phyloP scores from a whole-genome alignment of 2,329 filamentous ascomycete genomes.

The Sporothrix euskadiensis region DNA sequence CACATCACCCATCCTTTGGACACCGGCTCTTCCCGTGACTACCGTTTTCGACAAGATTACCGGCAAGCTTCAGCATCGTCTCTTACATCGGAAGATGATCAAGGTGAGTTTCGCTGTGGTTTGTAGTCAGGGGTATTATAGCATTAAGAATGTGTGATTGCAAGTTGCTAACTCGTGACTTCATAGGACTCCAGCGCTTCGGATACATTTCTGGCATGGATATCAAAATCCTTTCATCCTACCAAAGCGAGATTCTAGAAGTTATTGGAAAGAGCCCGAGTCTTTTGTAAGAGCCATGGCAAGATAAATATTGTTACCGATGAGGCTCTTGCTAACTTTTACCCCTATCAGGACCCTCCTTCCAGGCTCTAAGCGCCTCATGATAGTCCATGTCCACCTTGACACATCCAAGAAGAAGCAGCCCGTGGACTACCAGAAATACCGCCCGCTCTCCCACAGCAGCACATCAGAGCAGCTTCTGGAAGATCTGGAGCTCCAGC shows the following conservation, averaged over 20 bases:
- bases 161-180: neutral
- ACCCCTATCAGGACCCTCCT: constrained; percentile 33
- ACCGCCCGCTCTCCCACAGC: constrained; percentile 27
- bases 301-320: neutral
- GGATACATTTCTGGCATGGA: constrained; percentile 53
- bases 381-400: constrained; percentile 52
- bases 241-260: constrained; percentile 47
- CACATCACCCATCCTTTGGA: constrained; percentile 37
- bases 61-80: constrained; percentile 12
- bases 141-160: neutral
- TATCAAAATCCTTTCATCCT: constrained; percentile 48
- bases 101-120: constrained; percentile 14
- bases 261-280: constrained; percentile 49
- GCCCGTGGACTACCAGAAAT: constrained; percentile 33
- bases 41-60: constrained; percentile 2
- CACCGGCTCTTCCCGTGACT: neutral
- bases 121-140: neutral
- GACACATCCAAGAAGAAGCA: constrained; percentile 34
- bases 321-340: neutral
- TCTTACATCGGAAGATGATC: constrained; percentile 6
- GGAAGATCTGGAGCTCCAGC: constrained; percentile 58
- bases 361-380: constrained; percentile 48
- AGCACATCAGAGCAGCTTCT: constrained; percentile 58
- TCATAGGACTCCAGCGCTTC: constrained; percentile 41
- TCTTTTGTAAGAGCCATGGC: constrained; percentile 41